A percentile compares a stretch with the other conserved stretches of the same genome.
These are phyloP conservation scores for Thraustotheca clavata DNA, from an alignment of 352 stramenopile genomes.

Conservation along the genomic window DNA sequence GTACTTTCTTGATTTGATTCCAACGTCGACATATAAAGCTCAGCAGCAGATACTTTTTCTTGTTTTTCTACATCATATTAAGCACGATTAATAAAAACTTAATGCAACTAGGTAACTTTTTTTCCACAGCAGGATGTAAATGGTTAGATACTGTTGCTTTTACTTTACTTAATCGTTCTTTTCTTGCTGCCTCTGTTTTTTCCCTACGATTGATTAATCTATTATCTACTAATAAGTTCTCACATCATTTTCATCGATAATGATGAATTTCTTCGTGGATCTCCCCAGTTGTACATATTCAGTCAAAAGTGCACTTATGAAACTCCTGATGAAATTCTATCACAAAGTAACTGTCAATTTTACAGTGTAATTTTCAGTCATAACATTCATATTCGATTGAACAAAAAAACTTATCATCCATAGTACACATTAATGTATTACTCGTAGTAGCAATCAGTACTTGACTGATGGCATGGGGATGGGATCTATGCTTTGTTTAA, in stretches of 20 bases:
- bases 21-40: constrained; percentile 10
- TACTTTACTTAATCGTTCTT: constrained; percentile 60
- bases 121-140: constrained; percentile 45
- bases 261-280: constrained; percentile 72
- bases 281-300: constrained; percentile 71
- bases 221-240: constrained; percentile 8
- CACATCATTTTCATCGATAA: constrained; percentile 70
- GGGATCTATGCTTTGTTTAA: too few species aligned
- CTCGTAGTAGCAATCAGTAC: too few species aligned
- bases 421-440: too few species aligned
- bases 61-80: constrained; percentile 11
- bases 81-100: not conserved
- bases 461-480: too few species aligned
- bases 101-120: constrained; percentile 52
- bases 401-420: too few species aligned
- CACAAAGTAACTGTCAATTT: too few species aligned
- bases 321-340: too few species aligned
- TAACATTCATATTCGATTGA: too few species aligned
- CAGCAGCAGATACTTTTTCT: constrained; percentile 1
- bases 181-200: constrained; percentile 54
- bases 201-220: constrained; percentile 29
- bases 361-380: too few species aligned
- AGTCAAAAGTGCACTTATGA: too few species aligned
- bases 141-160: constrained; percentile 75
- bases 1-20: constrained; percentile 8